These are phyloP conservation scores for Leonotis leonurus DNA, from an alignment of 257 asterid genomes.

Conservation along the genomic window DNA sequence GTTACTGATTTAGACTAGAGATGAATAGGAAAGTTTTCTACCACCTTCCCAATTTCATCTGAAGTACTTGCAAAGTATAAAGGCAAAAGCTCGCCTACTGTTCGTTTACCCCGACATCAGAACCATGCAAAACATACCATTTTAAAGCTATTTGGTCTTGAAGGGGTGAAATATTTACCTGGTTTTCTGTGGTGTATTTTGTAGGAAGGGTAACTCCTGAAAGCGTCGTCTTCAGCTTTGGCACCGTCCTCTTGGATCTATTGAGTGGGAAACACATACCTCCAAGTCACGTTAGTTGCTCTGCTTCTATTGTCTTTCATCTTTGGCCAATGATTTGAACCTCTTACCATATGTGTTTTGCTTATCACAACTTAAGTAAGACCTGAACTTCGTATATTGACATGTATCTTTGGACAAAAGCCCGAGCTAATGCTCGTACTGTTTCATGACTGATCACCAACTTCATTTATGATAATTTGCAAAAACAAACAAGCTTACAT, in stretches of 20 bases:
- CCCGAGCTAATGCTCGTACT: not conserved
- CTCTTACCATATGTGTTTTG: not conserved
- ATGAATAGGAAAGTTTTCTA: not conserved
- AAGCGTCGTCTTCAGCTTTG: slow-evolving; percentile 81
- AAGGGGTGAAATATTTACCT: not conserved
- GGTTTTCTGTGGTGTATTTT: slow-evolving; percentile 3
- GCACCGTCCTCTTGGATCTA: slow-evolving; percentile 84
- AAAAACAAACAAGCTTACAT: not conserved
- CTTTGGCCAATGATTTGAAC: not conserved
- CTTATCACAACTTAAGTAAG: not conserved
- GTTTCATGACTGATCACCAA: not conserved
- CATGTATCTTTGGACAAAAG: not conserved
- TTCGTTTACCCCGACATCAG: not conserved
- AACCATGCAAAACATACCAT: too few relatives aligned
- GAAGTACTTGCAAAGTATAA: not conserved
- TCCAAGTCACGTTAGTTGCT: slow-evolving; percentile 75
- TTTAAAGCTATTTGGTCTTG: not conserved
- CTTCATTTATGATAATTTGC: not conserved
- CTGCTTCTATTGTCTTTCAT: slow-evolving; percentile 3
- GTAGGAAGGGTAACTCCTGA: slow-evolving; percentile 85
- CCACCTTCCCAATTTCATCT: not conserved
- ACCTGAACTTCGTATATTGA: not conserved
- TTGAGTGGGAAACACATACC: slow-evolving; percentile 95
- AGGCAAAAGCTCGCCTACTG: not conserved
- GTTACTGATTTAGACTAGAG: not conserved